Base-by-base conservation (phyloP, 1,284 basidiomycete species). In the Ustilago xerochloae region DNA sequence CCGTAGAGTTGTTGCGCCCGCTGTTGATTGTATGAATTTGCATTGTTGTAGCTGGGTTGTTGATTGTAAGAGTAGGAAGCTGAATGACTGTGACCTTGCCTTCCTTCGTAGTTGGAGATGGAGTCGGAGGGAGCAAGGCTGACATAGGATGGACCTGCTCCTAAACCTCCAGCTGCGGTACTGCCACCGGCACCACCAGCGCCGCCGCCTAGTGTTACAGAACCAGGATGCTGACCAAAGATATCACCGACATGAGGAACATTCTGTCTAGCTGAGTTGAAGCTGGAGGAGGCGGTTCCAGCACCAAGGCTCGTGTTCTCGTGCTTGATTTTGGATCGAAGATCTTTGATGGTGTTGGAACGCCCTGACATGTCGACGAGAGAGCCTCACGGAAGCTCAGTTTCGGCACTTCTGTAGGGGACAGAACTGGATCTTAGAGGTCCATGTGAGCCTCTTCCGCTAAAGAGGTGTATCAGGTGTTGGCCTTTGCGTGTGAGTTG, bases 261-360 rank as follows among this genome's bases (percentile, higher is more conserved):
- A 13, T 63, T 54, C 9, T 56, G 54, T 29, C 69, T 50, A 30
- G 71, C 61, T 15, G 63, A 57, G 53, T 38, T 64, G 47, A 62
- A 63, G 63, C 48, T 63, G 48, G 64, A 64, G 32, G 61, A 16
- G 3, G 78, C 79, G 7, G 79, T 75, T 15, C 82, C 82, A 0
- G 63, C 58, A 18, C 82, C 82, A 3, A 84, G 78, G 24, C 54
- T 64, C 22, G 62, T 35, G 47, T 84, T 84, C 39, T 80, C 77
- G 59, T 84, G 82, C 49, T 80, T 79, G 71, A 84, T 84, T 57
- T 72, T 69, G 65, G 81, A 78, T 13, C 82, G 77, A 41, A 80
- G 51, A 56, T 82, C 77, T 66, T 75, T 79, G 52, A 72, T 63
- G 22, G 74, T 60, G 6, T 60, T 63, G 9, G 64, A 59, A 30